phyloP scores from a whole-genome alignment of 1,284 basidiomycete genomes.

The Rhizopogon parksii region DNA sequence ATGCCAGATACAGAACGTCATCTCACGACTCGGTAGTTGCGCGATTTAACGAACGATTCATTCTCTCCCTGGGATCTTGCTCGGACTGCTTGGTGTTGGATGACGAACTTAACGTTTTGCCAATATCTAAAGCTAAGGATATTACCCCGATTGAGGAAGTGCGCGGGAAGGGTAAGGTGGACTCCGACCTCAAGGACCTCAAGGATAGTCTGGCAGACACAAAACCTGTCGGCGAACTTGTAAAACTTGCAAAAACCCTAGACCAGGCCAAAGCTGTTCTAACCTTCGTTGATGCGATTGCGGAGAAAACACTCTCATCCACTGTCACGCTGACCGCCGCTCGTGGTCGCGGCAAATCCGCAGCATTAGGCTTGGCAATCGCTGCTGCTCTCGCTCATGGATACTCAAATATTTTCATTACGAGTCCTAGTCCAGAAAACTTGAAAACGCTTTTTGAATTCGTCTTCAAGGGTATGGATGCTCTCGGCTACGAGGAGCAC shows the following conservation, averaged over 20 bases:
- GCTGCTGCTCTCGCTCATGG: constrained; percentile 91
- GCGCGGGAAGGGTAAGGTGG: constrained; percentile 46
- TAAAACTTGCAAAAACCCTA: constrained; percentile 88
- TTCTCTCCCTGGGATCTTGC: constrained; percentile 87
- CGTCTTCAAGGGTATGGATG: constrained; percentile 95
- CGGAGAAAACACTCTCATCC: constrained; percentile 88
- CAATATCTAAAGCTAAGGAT: constrained; percentile 94
- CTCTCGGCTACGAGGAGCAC: constrained; percentile 94
- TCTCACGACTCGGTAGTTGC: constrained; percentile 87
- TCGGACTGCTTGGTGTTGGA: constrained; percentile 91
- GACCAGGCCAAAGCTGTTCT: constrained; percentile 91
- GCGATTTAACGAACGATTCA: constrained; percentile 98
- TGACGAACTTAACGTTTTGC: constrained; percentile 97
- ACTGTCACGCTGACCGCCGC: constrained; percentile 94
- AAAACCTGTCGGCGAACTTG: constrained; percentile 84
- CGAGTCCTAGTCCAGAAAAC: constrained; percentile 96
- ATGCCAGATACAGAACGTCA: constrained; percentile 87
- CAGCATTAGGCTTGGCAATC: constrained; percentile 90
- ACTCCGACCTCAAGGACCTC: constrained; percentile 73
- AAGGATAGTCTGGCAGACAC: constrained; percentile 79
- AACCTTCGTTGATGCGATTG: constrained; percentile 89
- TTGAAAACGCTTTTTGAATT: constrained; percentile 98
- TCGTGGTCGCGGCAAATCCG: constrained; percentile 95
- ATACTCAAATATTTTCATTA: constrained; percentile 98
- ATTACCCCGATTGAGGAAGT: constrained; percentile 68